phyloP scores from a whole-genome alignment of 1,139 yeast genomes.

The Hansenula lynferdii region DNA sequence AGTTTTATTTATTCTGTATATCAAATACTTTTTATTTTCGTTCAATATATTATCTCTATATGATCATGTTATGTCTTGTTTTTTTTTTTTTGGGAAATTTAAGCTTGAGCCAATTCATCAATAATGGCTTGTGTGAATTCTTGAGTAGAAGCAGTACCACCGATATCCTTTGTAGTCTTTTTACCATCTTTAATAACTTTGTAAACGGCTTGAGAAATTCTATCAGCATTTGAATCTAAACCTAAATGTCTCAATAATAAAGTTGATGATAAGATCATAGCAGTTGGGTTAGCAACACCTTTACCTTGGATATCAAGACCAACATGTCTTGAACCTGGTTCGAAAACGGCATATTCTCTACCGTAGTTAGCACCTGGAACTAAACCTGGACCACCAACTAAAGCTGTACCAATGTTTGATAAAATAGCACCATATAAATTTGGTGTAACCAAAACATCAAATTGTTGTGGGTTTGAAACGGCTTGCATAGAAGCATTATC shows the following conservation, averaged over 20 bases:
- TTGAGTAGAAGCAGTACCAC: conserved; percentile 84
- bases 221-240: conserved; percentile 76
- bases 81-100: background rate
- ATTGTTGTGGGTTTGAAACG: conserved; percentile 96
- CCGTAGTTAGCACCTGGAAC: conserved; percentile 99
- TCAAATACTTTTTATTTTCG: conserved; percentile 2
- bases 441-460: conserved; percentile 96
- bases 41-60: background rate
- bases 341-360: conserved; percentile 96
- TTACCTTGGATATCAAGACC: conserved; percentile 95
- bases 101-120: conserved; percentile 7
- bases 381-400: conserved; percentile 98
- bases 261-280: conserved; percentile 86
- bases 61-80: background rate
- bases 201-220: conserved; percentile 83
- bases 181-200: conserved; percentile 86
- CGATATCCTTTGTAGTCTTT: conserved; percentile 78
- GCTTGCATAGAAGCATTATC: conserved; percentile 99
- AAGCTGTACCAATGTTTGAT: conserved; percentile 97
- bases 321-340: conserved; percentile 99
- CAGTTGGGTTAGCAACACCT: conserved; percentile 97
- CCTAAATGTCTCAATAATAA: conserved; percentile 96
- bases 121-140: conserved; percentile 89
- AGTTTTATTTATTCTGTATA: background rate
- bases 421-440: conserved; percentile 96